Evolutionary conservation across 352 stramenopile species (phyloP), one percentile per base, ranked within the genome.

Genomic region (Phytophthora constricta): DNA sequence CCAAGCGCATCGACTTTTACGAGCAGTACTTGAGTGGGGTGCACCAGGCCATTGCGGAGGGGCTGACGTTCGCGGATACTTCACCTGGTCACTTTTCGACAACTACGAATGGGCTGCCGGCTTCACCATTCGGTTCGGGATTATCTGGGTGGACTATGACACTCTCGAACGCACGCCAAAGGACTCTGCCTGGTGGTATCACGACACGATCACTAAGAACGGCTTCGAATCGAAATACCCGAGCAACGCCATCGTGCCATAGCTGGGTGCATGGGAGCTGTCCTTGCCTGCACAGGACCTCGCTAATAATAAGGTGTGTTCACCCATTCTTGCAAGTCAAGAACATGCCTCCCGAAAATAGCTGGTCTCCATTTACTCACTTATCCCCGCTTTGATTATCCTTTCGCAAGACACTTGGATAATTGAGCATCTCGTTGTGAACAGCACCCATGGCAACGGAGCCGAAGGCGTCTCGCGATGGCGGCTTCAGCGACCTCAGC

Each of bases 21-120:
- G 77, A 92, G 53, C 72, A 70, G 16, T 97, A 98, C 74, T 79
- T 98, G 50, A 67, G 71, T 25, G 87, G 79, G 45, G 89, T 96
- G 61, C 70, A 74, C 51, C 55, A 80, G 49, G 78, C 78, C 17
- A 81, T 87, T 47, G 52, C 68, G 22, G 56, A 88, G 23, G 80
- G 79, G 83, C 76, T 16, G 80, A 91, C 43, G 80, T 91, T 48
- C 80, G 80, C 22, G 91, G 86, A 16, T 98, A 97, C 62, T 98
- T 96, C 83, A 87, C 86, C 8, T 98, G 93, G 93, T 93, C 79
- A 56, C 82, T 98, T 14, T 82, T 97, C 51, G 91, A 98, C 74
- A 98, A 98, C 57, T 97, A 94, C 70, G 92, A 98, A 62, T 98
- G 94, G 94, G 74, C 92, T 33, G 68, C 72, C 5, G 80, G 79